Base-by-base conservation (phyloP, 306 rosid species). In the Prosopis cineraria region DNA sequence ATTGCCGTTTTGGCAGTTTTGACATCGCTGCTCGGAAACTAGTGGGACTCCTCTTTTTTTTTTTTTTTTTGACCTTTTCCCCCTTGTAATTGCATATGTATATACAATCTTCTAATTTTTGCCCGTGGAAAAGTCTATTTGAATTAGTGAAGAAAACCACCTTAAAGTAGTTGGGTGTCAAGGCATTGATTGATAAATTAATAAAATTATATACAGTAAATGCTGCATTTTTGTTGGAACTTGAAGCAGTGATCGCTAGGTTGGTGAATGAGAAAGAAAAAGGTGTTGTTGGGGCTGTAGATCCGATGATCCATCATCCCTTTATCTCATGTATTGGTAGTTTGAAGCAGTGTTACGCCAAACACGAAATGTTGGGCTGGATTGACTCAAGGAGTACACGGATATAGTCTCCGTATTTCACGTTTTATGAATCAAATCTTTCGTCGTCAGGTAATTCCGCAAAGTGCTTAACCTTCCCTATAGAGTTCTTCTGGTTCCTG, bases 1-100 rank as follows among this genome's bases (percentile, higher is more conserved):
- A 68, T 96, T 75, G 91, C 89, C 74, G 97, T 86, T 85, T 85
- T 96, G 94, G 97, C 96, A 76, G 0, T 96, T 76, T 93, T 91
- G 87, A 85, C 97, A 78, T 91, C 93, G 45, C 80, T 91, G 19
- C 50, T 96, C 77, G 99, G 91, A 84, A 88, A 88, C 88, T 93
- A 68, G 72, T 40, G 24, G 7, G 27, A 37, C 16, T 30, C 22
- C 37, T 6, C 37, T 34, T 34, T 40, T 17, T 31, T 62, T 70
- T 44, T 41, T 31, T 62, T 76, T 56, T 59, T 31, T 31, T 1
- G 4, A 31, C 2, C 2, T 44, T 65, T 67, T 37, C 34, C n/a
- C n/a, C n/a, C n/a, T n/a, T 31, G 60, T 68, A 59, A 52, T 52
- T 62, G 77, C 78, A 58, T 75, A 17, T 44, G 39, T 72, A 62